A percentile compares a stretch with the other conserved stretches of the same genome.
Conservation (phyloP, 1,284 basidiomycete species). For the Fomitopsis palustris region DNA sequence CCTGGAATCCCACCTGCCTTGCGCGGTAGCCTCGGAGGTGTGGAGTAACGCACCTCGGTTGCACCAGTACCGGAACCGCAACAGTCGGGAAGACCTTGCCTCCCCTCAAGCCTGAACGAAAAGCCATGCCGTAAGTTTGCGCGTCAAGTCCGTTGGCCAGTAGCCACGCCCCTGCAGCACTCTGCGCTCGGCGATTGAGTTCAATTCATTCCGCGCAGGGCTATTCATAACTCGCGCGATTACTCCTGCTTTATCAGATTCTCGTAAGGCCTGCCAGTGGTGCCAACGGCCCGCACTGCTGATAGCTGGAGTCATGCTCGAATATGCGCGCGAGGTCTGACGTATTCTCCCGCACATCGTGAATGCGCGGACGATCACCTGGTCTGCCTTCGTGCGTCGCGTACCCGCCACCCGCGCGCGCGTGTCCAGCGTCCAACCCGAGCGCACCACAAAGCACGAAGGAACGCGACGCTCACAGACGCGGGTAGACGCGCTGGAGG, state of each 20-base stretch:
- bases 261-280: background rate
- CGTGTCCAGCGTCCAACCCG: background rate
- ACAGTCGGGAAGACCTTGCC: background rate
- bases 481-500: background rate
- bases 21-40: background rate
- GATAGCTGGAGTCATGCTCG: too few relatives aligned
- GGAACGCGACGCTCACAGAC: background rate
- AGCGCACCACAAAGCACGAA: background rate
- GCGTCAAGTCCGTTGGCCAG: background rate
- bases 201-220: background rate
- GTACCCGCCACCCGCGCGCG: background rate
- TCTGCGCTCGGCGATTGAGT: background rate
- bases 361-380: background rate
- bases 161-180: background rate
- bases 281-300: background rate
- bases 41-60: background rate
- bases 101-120: background rate
- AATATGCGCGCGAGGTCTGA: too few relatives aligned
- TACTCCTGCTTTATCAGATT: background rate
- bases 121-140: background rate
- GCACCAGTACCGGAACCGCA: background rate
- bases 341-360: too few relatives aligned
- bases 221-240: background rate
- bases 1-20: background rate
- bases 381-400: background rate